These are phyloP conservation scores for Malassezia arunalokei DNA, from an alignment of 1,284 basidiomycete species.

Conservation along the genomic window DNA sequence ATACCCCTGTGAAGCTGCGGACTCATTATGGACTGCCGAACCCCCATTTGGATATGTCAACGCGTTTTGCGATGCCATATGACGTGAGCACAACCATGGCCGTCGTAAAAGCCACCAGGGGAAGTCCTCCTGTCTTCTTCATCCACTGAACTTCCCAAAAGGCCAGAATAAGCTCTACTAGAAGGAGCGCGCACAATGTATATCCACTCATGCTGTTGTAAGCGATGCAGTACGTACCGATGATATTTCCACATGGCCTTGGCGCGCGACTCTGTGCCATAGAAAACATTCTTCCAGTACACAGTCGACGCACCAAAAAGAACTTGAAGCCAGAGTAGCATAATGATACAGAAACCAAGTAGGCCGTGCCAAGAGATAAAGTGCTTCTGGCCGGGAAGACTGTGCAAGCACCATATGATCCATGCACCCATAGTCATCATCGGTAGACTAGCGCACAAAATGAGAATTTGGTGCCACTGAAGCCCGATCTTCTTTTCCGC, in stretches of 20 bases:
- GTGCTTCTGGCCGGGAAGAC: slow-evolving; percentile 2
- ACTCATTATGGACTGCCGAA: background rate
- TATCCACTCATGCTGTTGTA: slow-evolving; percentile 8
- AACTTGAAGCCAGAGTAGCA: slow-evolving; percentile 4
- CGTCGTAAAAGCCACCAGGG: background rate
- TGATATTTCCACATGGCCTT: slow-evolving; percentile 12
- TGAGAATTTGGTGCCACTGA: background rate
- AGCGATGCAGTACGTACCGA: slow-evolving; percentile 4
- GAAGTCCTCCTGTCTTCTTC: background rate
- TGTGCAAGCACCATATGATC: slow-evolving; percentile 10
- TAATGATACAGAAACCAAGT: background rate
- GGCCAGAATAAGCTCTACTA: slow-evolving; percentile 2
- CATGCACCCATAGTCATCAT: slow-evolving; percentile 3
- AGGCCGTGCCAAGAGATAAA: slow-evolving; percentile 13
- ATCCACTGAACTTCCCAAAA: slow-evolving; percentile 12
- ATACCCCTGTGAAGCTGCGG: background rate
- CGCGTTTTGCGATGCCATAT: background rate
- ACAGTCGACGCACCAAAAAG: slow-evolving; percentile 2
- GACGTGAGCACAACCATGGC: background rate
- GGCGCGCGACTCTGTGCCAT: slow-evolving; percentile 3
- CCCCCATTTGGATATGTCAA: background rate
- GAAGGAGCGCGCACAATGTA: background rate
- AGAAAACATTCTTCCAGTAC: background rate
- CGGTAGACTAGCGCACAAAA: background rate
- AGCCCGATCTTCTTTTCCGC: background rate